Evolutionary conservation across 73 alveolate species (phyloP).

Genomic region (Paraurostyla sp.): DNA sequence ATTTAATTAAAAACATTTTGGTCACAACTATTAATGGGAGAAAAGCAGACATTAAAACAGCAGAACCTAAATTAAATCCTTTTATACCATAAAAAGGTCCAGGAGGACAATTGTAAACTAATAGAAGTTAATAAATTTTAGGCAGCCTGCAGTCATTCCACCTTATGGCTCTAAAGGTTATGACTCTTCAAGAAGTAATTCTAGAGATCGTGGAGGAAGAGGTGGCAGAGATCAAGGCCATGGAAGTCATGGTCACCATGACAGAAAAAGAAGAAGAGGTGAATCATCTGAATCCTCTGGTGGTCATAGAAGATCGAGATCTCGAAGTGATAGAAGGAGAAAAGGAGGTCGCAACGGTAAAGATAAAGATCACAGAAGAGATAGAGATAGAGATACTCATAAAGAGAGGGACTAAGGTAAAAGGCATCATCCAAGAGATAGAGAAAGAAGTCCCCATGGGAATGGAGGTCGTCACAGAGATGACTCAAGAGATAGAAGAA

Average conservation of each 20-base stretch:
- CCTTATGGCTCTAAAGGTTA: slow-evolving; percentile 27
- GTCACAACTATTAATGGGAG: slow-evolving; percentile 74
- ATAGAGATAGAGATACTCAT: neutral
- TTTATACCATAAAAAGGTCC: slow-evolving; percentile 1
- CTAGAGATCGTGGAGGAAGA: slow-evolving; percentile 1
- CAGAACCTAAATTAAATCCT: slow-evolving; percentile 75
- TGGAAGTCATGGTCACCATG: neutral
- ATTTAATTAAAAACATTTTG: slow-evolving; percentile 65
- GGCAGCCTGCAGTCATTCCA: neutral
- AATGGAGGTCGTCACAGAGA: neutral
- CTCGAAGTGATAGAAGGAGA: neutral
- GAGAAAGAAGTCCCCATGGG: neutral
- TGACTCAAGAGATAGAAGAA: neutral
- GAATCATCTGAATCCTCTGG: neutral
- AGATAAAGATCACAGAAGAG: neutral
- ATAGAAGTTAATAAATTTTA: neutral
- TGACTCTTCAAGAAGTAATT: neutral
- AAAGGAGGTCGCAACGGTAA: neutral
- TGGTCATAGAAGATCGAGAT: neutral
- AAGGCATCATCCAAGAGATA: neutral
- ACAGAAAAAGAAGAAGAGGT: neutral
- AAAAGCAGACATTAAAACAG: slow-evolving; percentile 82
- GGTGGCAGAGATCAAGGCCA: neutral
- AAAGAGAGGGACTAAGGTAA: neutral
- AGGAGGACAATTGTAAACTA: neutral